Base-by-base conservation (phyloP, 106 monocot species). In the Dioscorea dumetorum region DNA sequence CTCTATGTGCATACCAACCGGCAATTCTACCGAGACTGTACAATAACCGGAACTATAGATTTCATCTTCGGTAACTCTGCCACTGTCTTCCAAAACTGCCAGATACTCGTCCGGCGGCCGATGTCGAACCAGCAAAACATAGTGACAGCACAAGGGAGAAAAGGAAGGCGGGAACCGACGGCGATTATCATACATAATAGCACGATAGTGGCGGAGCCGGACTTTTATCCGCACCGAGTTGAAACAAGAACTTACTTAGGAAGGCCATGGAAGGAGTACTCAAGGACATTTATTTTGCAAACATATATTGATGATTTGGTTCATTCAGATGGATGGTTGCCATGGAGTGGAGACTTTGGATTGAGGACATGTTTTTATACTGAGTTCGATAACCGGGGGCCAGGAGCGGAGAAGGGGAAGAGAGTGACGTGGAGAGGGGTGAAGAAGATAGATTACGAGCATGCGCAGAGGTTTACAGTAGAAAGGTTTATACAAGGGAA, bases 51-150 rank as follows among this genome's bases (percentile, higher is more conserved):
- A 50, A 81, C 81, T 61, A 71, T 81, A 59, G 76, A 81, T 41
- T 81, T 76, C 72, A 64, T 81, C 66, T 81, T 81, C 72, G 81
- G 81, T 19, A 61, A 81, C 76, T 57, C 76, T n/a, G 67, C n/a
- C 8, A 4, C 49, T 22, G n/a, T 70, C 59, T 68, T 82, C 50
- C 81, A 82, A 63, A 82, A 82, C 64, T 82, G 81, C 63, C 64
- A 69, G 57, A 58, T 82, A 22, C 48, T 69, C 11, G 69, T 68
- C 8, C 60, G 81, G 16, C 61, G 56, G 32, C 81, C 81, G 12
- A 22, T 82, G 33, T 57, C 56, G 21, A 76, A 82, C 73, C 81
- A 82, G 54, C 72, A 73, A 50, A 82, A 82, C 81, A 77, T 73
- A 56, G 77, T 82, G n/a, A 76, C 76, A 9, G 81, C 81, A 8